These are phyloP conservation scores for Cylindricascospora bacillispora DNA, from an alignment of 1,139 yeast genomes.

Conservation along the genomic window DNA sequence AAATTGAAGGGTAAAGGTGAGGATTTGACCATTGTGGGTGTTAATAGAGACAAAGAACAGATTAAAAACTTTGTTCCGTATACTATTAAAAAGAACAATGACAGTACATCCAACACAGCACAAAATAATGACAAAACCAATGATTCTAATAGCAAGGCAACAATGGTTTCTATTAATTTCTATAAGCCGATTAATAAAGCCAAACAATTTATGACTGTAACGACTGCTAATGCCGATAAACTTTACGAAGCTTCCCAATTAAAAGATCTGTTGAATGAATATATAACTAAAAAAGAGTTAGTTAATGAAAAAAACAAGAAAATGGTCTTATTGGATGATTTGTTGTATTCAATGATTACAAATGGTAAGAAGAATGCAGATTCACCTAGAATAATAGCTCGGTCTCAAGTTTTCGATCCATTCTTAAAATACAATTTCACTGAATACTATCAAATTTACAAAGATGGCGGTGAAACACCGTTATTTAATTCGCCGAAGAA, in stretches of 20 bases:
- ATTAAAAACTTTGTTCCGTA: slow-evolving; percentile 56
- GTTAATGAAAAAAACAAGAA: slow-evolving; percentile 38
- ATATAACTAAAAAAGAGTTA: slow-evolving; percentile 41
- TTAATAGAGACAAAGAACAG: slow-evolving; percentile 37
- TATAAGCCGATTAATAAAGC: slow-evolving; percentile 43
- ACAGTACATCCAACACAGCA: slow-evolving; percentile 2
- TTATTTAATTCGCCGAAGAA: slow-evolving; percentile 31
- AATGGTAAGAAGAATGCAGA: slow-evolving; percentile 22
- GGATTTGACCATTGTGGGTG: slow-evolving; percentile 45
- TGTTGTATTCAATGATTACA: slow-evolving; percentile 24
- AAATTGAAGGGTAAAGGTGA: slow-evolving; percentile 67
- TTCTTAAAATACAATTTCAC: slow-evolving; percentile 41
- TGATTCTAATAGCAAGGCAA: not conserved
- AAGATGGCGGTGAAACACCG: slow-evolving; percentile 27
- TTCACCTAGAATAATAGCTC: slow-evolving; percentile 22
- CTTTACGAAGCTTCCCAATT: slow-evolving; percentile 46
- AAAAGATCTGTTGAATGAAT: slow-evolving; percentile 38
- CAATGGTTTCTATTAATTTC: slow-evolving; percentile 29
- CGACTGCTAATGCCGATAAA: slow-evolving; percentile 28
- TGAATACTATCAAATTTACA: slow-evolving; percentile 43
- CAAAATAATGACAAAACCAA: slow-evolving; percentile 1
- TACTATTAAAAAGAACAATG: slow-evolving; percentile 19
- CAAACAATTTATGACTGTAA: slow-evolving; percentile 37
- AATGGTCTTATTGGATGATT: slow-evolving; percentile 42
- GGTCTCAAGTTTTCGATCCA: slow-evolving; percentile 42